Evolutionary conservation across 495 filamentous ascomycete species (phyloP).

Genomic region (Xylaria telfairii): DNA sequence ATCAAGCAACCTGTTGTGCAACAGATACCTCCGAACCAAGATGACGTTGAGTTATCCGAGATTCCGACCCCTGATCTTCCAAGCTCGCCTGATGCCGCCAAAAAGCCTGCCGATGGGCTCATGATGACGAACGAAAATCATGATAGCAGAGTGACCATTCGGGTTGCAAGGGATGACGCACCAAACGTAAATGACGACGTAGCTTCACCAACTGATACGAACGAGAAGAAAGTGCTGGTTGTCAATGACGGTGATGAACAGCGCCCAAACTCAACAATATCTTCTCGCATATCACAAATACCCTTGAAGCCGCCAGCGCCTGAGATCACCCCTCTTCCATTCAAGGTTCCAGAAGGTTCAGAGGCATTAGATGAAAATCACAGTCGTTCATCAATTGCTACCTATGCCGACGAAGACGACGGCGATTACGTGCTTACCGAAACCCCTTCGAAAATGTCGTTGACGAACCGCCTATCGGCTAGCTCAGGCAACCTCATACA

Average conservation of each 20-base stretch:
- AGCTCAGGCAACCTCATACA: constrained; percentile 51
- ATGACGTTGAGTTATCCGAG: constrained; percentile 44
- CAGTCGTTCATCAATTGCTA: constrained; percentile 65
- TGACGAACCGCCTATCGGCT: constrained; percentile 55
- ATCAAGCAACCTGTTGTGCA: constrained; percentile 31
- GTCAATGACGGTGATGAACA: constrained; percentile 39
- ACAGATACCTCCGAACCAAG: constrained; percentile 35
- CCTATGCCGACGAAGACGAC: constrained; percentile 63
- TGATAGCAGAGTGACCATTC: constrained; percentile 45
- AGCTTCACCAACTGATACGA: constrained; percentile 34
- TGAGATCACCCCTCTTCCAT: constrained; percentile 64
- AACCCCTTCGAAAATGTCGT: constrained; percentile 35
- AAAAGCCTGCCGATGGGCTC: constrained; percentile 40
- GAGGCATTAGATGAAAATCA: constrained; percentile 45
- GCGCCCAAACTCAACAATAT: constrained; percentile 29
- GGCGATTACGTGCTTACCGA: constrained; percentile 30
- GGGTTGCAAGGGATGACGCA: constrained; percentile 46
- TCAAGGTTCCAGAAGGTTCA: constrained; percentile 62
- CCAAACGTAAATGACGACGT: constrained; percentile 32
- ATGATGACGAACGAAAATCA: constrained; percentile 39
- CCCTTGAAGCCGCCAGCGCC: constrained; percentile 36
- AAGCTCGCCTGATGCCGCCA: constrained; percentile 31
- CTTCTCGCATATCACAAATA: constrained; percentile 21
- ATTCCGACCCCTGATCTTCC: constrained; percentile 34
- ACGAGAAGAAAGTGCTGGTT: constrained; percentile 44